These are phyloP conservation scores for Takakia lepidozioides DNA, from an alignment of 225 moss, liverwort and hornwort species.

Conservation along the genomic window DNA sequence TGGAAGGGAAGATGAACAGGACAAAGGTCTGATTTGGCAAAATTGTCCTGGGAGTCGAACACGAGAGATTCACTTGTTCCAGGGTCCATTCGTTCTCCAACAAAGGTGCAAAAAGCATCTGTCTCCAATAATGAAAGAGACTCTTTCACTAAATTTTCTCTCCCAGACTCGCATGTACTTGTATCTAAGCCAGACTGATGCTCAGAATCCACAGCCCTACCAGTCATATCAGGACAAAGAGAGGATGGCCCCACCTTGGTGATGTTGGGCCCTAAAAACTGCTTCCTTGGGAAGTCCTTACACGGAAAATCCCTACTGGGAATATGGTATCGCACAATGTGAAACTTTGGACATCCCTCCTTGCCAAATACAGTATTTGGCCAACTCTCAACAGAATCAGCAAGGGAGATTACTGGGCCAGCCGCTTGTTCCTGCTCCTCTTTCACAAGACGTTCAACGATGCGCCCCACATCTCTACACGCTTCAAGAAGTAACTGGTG, in stretches of 20 bases:
- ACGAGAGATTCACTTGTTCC: conserved; percentile 14
- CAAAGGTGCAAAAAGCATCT: conserved; percentile 26
- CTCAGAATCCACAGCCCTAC: not conserved
- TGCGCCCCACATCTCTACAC: conserved; percentile 30
- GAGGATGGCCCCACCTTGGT: conserved; percentile 10
- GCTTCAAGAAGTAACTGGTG: conserved; percentile 32
- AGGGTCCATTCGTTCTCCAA: conserved; percentile 23
- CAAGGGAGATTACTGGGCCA: conserved; percentile 37
- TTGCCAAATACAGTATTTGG: conserved; percentile 9
- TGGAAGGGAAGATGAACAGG: conserved; percentile 60
- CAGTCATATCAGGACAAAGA: conserved; percentile 2
- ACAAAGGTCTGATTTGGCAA: conserved; percentile 45
- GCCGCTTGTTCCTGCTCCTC: conserved; percentile 17
- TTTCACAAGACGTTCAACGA: conserved; percentile 17
- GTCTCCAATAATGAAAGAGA: conserved; percentile 13
- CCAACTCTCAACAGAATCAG: conserved; percentile 46
- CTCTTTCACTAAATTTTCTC: conserved; percentile 3
- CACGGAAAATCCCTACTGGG: conserved; percentile 15
- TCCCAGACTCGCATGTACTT: conserved; percentile 5
- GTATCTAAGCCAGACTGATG: not conserved
- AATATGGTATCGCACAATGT: conserved; percentile 31
- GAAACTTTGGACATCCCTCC: conserved; percentile 14
- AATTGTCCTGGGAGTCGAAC: conserved; percentile 8
- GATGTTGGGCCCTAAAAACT: conserved; percentile 29
- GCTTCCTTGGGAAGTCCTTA: conserved; percentile 15